A percentile compares a stretch with the other conserved stretches of the same genome.
phyloP scores from a whole-genome alignment of 2,329 filamentous ascomycete genomes.

The Alternaria infectoria region DNA sequence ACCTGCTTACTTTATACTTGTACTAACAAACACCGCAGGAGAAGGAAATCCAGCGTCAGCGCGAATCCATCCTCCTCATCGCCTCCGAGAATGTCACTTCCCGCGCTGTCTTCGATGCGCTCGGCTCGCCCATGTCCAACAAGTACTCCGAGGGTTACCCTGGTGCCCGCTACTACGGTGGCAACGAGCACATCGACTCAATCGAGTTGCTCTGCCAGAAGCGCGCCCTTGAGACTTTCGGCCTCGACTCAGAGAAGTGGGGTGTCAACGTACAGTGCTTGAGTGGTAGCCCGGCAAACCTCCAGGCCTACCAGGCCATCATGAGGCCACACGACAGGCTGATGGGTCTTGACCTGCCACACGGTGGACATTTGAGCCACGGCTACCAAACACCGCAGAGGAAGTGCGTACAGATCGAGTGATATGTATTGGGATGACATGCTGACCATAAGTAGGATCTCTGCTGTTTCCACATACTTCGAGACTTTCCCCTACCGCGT shows the following conservation, averaged over 20 bases:
- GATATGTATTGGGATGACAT: not conserved
- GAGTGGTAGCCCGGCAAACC: slow-evolving; percentile 91
- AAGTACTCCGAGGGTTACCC: slow-evolving; percentile 99
- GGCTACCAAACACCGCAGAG: slow-evolving; percentile 95
- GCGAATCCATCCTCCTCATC: slow-evolving; percentile 83
- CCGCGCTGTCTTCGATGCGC: slow-evolving; percentile 49
- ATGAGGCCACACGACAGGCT: slow-evolving; percentile 94
- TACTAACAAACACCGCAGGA: slow-evolving; percentile 61
- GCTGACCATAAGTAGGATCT: slow-evolving; percentile 66
- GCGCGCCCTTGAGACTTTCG: slow-evolving; percentile 86
- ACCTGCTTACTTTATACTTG: not conserved
- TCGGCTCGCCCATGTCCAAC: slow-evolving; percentile 70
- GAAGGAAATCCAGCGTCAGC: slow-evolving; percentile 93
- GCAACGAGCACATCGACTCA: slow-evolving; percentile 94
- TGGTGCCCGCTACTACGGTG: slow-evolving; percentile 93
- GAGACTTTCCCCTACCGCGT: slow-evolving; percentile 96
- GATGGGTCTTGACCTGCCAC: slow-evolving; percentile 95
- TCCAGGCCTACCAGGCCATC: slow-evolving; percentile 97
- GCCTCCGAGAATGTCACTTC: slow-evolving; percentile 51
- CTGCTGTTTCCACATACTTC: slow-evolving; percentile 98
- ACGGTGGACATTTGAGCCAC: slow-evolving; percentile 93
- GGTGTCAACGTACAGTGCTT: slow-evolving; percentile 92
- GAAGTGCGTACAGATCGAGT: slow-evolving; percentile 66
- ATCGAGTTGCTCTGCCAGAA: slow-evolving; percentile 89
- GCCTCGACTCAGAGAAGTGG: slow-evolving; percentile 84